phyloP scores from a whole-genome alignment of 345 rosid species.

The Noccaea caerulescens region DNA sequence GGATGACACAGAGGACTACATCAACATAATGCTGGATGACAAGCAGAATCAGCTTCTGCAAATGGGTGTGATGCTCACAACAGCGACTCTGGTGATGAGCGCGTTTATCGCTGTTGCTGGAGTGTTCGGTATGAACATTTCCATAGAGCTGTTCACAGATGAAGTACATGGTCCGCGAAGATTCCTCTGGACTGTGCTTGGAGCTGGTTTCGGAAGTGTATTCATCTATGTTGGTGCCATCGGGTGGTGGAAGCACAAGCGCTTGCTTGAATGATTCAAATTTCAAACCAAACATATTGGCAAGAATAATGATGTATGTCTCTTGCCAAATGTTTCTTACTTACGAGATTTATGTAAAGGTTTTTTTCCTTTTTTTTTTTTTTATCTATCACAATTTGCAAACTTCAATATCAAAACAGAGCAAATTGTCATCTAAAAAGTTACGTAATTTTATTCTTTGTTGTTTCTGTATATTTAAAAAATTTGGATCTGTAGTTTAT shows the following conservation, averaged over 20 bases:
- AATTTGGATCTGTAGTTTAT: too few relatives aligned
- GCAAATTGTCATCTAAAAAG: not conserved
- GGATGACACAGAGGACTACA: slow-evolving; percentile 94
- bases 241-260: slow-evolving; percentile 84
- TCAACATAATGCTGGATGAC: slow-evolving; percentile 95
- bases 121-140: slow-evolving; percentile 77
- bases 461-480: not conserved
- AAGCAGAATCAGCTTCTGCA: slow-evolving; percentile 94
- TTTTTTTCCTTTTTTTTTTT: too few relatives aligned
- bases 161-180: slow-evolving; percentile 38
- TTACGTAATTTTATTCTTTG: not conserved
- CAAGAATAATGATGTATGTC: not conserved
- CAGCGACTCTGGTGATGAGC: slow-evolving; percentile 80
- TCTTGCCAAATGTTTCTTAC: not conserved
- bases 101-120: slow-evolving; percentile 74
- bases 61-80: slow-evolving; percentile 94
- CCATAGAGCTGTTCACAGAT: slow-evolving; percentile 54
- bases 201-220: slow-evolving; percentile 61
- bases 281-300: not conserved
- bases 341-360: not conserved
- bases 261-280: slow-evolving; percentile 61
- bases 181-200: slow-evolving; percentile 78
- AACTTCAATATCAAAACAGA: not conserved
- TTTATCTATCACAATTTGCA: not conserved
- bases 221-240: slow-evolving; percentile 74